Percentiles rank a stretch among this genome's conserved stretches.
phyloP scores from a whole-genome alignment of 352 stramenopile species.

The Phytopythium montanum region DNA sequence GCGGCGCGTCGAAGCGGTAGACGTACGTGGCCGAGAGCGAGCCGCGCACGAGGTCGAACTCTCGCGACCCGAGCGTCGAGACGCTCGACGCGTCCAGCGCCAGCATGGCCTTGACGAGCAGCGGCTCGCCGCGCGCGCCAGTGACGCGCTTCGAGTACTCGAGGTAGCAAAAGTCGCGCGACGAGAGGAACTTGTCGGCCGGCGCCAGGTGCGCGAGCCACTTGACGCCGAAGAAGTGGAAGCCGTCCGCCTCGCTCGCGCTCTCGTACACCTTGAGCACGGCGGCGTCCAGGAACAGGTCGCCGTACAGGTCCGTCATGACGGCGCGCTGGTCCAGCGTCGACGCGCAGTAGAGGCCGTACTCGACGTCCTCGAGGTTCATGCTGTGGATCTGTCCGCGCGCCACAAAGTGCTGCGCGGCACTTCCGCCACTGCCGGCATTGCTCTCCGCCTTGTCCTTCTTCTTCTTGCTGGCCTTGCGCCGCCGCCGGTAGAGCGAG shows the following conservation, averaged over 20 bases:
- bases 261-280: constrained; percentile 52
- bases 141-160: constrained; percentile 54
- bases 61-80: constrained; percentile 26
- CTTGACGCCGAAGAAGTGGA: constrained; percentile 74
- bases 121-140: constrained; percentile 29
- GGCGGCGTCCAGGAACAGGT: constrained; percentile 66
- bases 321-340: constrained; percentile 62
- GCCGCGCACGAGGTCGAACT: constrained; percentile 46
- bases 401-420: constrained; percentile 44
- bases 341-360: constrained; percentile 64
- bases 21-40: constrained; percentile 53
- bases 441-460: too few species aligned
- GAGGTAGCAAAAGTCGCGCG: constrained; percentile 58
- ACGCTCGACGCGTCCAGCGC: background rate
- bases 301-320: constrained; percentile 49
- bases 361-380: constrained; percentile 60
- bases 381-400: constrained; percentile 51
- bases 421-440: constrained; percentile 30
- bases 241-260: constrained; percentile 50
- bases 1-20: constrained; percentile 47
- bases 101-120: constrained; percentile 56
- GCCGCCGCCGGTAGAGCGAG: constrained; percentile 38
- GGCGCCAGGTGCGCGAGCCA: constrained; percentile 55
- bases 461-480: constrained; percentile 12
- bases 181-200: constrained; percentile 44